Conservation (phyloP, 176 grass and related monocot species). For the Olyra latifolia region DNA sequence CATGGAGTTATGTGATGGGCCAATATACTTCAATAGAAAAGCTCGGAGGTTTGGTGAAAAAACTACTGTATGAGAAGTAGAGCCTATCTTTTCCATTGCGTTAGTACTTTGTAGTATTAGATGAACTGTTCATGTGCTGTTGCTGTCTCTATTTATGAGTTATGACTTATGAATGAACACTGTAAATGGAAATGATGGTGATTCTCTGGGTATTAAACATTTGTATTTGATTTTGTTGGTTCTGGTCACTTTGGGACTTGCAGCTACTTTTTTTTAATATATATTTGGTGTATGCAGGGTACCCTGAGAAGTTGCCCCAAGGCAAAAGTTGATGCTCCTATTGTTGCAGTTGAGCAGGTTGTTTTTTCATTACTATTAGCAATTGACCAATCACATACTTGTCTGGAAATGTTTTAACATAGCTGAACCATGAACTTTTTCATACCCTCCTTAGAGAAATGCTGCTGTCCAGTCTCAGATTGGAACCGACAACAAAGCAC, state of each 20-base stretch:
- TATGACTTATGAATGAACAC: background rate
- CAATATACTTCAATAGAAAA: background rate
- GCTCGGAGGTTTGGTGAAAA: slow-evolving; percentile 16
- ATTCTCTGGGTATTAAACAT: slow-evolving; percentile 15
- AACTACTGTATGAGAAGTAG: slow-evolving; percentile 13
- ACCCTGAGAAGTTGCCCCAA: slow-evolving; percentile 70
- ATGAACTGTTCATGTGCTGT: background rate
- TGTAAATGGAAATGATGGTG: background rate
- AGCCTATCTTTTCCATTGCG: slow-evolving; percentile 3
- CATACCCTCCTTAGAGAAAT: slow-evolving; percentile 26
- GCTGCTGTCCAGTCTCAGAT: background rate
- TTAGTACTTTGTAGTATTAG: background rate
- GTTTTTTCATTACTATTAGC: background rate
- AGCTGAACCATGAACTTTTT: background rate
- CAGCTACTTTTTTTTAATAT: slow-evolving; percentile 12
- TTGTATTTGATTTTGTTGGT: slow-evolving; percentile 13
- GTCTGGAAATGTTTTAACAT: background rate
- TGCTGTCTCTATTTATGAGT: slow-evolving; percentile 18
- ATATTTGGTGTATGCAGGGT: slow-evolving; percentile 49
- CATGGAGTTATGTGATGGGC: background rate
- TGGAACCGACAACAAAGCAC: slow-evolving; percentile 30
- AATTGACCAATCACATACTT: background rate
- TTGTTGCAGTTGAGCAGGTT: slow-evolving; percentile 58
- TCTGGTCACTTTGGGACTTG: background rate
- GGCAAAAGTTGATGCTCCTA: slow-evolving; percentile 50